Conservation (phyloP, 768 basidiomycete genomes). For the Tubosaeta sp. region DNA sequence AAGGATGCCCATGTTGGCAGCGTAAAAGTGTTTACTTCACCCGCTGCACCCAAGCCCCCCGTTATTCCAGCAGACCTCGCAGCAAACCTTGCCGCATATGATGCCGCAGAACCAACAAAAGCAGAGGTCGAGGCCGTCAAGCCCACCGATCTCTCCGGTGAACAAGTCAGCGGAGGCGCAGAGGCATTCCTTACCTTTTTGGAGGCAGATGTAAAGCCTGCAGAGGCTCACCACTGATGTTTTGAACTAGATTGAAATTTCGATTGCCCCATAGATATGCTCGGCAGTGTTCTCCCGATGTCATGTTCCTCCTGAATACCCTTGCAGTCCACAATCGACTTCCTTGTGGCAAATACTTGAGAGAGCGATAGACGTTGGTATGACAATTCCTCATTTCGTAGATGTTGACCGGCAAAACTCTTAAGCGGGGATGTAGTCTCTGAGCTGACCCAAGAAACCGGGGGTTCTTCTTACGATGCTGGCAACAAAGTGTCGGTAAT, state of each 20-base stretch:
- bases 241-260: slow-evolving; percentile 9
- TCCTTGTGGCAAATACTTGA: background rate
- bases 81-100: slow-evolving; percentile 83
- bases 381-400: background rate
- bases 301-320: no score
- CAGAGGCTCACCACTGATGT: slow-evolving; percentile 51
- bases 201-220: slow-evolving; percentile 74
- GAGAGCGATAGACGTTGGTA: background rate
- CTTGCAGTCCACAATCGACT: background rate
- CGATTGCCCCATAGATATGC: slow-evolving; percentile 16
- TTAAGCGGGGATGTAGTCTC: background rate
- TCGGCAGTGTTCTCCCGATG: background rate
- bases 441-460: no score
- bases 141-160: slow-evolving; percentile 11
- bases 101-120: slow-evolving; percentile 66
- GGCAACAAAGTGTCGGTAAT: no score
- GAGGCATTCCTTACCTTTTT: slow-evolving; percentile 77
- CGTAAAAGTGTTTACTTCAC: slow-evolving; percentile 79
- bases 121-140: slow-evolving; percentile 41
- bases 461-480: no score
- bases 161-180: slow-evolving; percentile 43
- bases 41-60: slow-evolving; percentile 71
- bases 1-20: slow-evolving; percentile 86
- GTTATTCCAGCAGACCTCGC: slow-evolving; percentile 80
- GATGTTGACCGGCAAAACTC: background rate